A percentile compares a stretch with the other conserved stretches of the same genome.
Evolutionary conservation across 768 basidiomycete genomes (phyloP).

Genomic region (Lentinula aciculospora): DNA sequence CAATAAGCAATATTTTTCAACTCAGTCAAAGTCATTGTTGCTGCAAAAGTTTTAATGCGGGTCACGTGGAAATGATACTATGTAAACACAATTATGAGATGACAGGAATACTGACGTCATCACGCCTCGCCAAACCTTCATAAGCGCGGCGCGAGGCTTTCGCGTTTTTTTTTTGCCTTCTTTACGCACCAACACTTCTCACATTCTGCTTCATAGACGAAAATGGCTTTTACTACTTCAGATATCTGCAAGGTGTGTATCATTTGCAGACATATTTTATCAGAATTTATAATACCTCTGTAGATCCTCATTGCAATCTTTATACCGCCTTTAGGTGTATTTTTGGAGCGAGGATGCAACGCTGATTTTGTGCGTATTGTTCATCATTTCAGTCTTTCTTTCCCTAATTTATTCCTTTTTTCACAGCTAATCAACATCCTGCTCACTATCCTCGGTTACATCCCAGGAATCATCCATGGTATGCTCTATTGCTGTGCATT

Average conservation of each 20-base stretch:
- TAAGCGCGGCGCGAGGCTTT: neutral
- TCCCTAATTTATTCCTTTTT: constrained; percentile 3
- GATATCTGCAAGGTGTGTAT: constrained; percentile 72
- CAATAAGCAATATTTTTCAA: constrained; percentile 35
- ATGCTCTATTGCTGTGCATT: constrained; percentile 9
- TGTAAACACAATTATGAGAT: neutral
- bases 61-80: neutral
- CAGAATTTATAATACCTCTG: constrained; percentile 1
- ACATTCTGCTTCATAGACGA: too few relatives aligned
- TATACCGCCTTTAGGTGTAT: constrained; percentile 81
- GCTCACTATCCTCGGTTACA: constrained; percentile 65
- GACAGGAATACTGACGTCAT: neutral
- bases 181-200: too few relatives aligned
- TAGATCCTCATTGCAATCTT: constrained; percentile 62
- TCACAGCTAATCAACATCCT: constrained; percentile 65
- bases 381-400: constrained; percentile 4
- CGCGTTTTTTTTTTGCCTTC: too few relatives aligned
- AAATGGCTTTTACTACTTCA: constrained; percentile 51
- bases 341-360: constrained; percentile 80
- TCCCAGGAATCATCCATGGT: constrained; percentile 78
- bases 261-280: neutral
- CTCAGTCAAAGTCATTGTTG: constrained; percentile 15
- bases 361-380: constrained; percentile 59
- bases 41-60: neutral
- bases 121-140: neutral